Evolutionary conservation across 345 rosid species (phyloP), one percentile per base, ranked within the genome.

Genomic region (Laguncularia racemosa): DNA sequence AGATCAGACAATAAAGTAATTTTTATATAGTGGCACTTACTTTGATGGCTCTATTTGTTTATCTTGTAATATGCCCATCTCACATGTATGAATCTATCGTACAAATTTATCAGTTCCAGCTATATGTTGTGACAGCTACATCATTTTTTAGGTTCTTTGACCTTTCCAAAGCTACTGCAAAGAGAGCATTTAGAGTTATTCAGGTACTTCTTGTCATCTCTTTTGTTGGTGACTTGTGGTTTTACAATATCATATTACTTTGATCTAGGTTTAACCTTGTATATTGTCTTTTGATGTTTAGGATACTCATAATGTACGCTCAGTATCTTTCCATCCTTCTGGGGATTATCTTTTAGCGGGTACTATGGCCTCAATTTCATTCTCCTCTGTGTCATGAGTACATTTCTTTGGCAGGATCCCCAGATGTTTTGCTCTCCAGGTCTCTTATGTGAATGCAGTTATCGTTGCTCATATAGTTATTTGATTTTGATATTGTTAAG

Each of bases 271-370:
- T 44, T 28, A 44, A 54, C 21, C 44, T 55, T 16, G 51, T 45
- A 43, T 60, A 55, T 59, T 26, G 8, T 50, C 43, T 60, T 53
- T 44, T 44, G 55, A 67, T 62, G 66, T 66, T 58, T 75, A 86
- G 97, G 97, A 86, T 64, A 84, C 92, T 16, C 91, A 86, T 67
- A 84, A 86, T 49, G 89, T 86, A 28, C 84, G 95, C n/a, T 84
- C 95, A 20, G 68, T 89, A 56, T 76, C 84, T 48, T 86, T 82
- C 73, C 95, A 86, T 79, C 97, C 90, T 49, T 90, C 92, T 18
- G 88, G 95, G 48, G 86, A 79, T 70, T 86, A 82, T 64, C 76
- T 90, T 72, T 73, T 89, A 56, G 88, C 89, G 23, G 97, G 95
- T 86, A 69, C 61, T 58, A 13, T 23, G 21, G 20, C 17, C 38